phyloP scores from a whole-genome alignment of 179 eudicot genomes.

The Silene noctiflora region DNA sequence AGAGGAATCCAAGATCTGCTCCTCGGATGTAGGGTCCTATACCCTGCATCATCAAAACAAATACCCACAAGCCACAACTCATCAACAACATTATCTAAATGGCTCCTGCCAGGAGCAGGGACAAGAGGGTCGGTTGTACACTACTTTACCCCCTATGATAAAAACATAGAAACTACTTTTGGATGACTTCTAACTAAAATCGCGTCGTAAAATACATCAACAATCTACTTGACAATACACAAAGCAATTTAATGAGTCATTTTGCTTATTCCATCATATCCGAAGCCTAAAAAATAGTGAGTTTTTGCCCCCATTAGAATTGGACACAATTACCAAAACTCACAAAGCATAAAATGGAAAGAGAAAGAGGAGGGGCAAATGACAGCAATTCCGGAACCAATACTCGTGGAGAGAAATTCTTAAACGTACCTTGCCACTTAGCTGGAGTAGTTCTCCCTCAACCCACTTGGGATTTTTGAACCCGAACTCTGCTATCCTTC shows the following conservation, averaged over 20 bases:
- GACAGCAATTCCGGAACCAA: not conserved
- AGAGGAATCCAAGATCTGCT: constrained; percentile 94
- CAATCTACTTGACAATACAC: too few relatives aligned
- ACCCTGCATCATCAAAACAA: constrained; percentile 44
- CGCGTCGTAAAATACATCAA: too few relatives aligned
- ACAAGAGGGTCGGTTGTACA: too few relatives aligned
- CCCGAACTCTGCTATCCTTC: constrained; percentile 90
- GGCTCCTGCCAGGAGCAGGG: too few relatives aligned
- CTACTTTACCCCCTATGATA: too few relatives aligned
- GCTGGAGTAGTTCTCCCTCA: constrained; percentile 93
- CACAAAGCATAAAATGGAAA: not conserved
- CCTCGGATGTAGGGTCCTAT: constrained; percentile 77
- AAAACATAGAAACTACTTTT: too few relatives aligned
- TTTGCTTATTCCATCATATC: too few relatives aligned
- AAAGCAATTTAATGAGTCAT: too few relatives aligned
- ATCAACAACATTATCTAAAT: not conserved
- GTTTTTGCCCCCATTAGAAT: not conserved
- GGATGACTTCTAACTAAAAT: too few relatives aligned
- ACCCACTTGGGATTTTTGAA: constrained; percentile 85
- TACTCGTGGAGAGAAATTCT: not conserved
- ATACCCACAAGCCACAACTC: not conserved
- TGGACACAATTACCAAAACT: not conserved
- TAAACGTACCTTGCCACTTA: constrained; percentile 80
- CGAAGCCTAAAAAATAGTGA: not conserved
- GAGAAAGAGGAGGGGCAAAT: not conserved